Evolutionary conservation across 1,139 yeast species (phyloP), one percentile per base, ranked within the genome.

Genomic region (Kodamaea plutei): DNA sequence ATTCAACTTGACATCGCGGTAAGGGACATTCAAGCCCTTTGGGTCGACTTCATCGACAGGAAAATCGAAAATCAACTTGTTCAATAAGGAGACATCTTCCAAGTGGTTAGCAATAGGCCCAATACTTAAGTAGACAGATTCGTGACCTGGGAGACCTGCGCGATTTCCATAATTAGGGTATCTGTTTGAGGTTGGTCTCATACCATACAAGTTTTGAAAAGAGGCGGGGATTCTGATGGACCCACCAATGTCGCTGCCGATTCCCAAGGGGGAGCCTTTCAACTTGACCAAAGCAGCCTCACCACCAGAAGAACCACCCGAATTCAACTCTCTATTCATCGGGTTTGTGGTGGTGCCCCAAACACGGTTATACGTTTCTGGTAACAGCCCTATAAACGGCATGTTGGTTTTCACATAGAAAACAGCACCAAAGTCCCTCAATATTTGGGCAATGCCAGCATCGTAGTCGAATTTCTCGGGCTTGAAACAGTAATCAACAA

Each of bases 181-280:
- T 33, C 79, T 56, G 14, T 71, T 73, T 25, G 61, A 56, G 2
- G 75, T 61, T 14, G 76, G 70, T 36, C 62, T 64, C 31, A 73
- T 44, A 9, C 73, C 52, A 48, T 63, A 73, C 34, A 68, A 50
- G 26, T 74, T 75, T 23, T 64, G 58, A 44, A 67, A 73, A 26
- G 55, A 70, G 13, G 64, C 61, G 6, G 66, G 66, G 20, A 72
- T 56, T 20, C 80, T 59, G 25, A 75, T 72, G 13, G 76, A 67
- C 6, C 81, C 81, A 3, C 79, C 81, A 34, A 75, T 75, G 39
- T 75, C 81, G 18, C 74, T 60, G n/a, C n/a, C n/a, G n/a, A n/a
- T n/a, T n/a, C n/a, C n/a, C n/a, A n/a, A n/a, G n/a, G n/a, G n/a
- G n/a, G 73, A 69, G 15, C 76, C 65, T 23, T 50, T 49, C 31